A percentile compares a stretch with the other conserved stretches of the same genome.
These are phyloP conservation scores for Begonia fuchsioides DNA, from an alignment of 306 rosid species.

Conservation along the genomic window DNA sequence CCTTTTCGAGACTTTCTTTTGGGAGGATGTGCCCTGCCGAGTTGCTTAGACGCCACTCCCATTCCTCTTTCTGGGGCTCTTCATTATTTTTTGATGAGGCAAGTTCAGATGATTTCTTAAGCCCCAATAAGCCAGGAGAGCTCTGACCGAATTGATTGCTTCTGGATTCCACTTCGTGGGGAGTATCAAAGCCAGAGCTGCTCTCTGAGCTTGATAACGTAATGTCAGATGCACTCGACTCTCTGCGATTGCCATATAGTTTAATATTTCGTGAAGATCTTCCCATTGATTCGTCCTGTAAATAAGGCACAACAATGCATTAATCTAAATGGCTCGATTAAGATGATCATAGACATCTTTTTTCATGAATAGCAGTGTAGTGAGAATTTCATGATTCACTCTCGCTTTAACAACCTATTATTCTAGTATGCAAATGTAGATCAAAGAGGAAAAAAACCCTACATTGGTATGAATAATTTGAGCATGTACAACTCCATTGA, in stretches of 20 bases:
- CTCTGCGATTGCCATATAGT: conserved; percentile 37
- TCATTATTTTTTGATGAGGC: conserved; percentile 28
- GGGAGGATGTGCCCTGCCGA: conserved; percentile 29
- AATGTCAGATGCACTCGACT: conserved; percentile 76
- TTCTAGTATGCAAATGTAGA: neutral
- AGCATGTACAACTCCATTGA: conserved; percentile 32
- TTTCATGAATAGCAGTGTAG: neutral
- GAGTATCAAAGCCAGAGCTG: conserved; percentile 75
- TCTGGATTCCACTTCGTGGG: conserved; percentile 38
- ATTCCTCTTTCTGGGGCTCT: conserved; percentile 40
- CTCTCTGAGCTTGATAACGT: conserved; percentile 92
- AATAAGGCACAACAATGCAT: conserved; percentile 2
- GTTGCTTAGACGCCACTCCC: conserved; percentile 53
- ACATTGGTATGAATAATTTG: conserved; percentile 31
- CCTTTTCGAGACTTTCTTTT: conserved; percentile 21
- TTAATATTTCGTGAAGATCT: conserved; percentile 28
- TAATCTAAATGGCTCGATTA: neutral
- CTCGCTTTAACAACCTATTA: neutral
- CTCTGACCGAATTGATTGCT: conserved; percentile 22
- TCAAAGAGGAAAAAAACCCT: conserved; percentile 16
- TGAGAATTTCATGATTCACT: no score
- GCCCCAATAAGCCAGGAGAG: conserved; percentile 22
- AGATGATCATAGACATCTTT: neutral
- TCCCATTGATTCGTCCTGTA: conserved; percentile 42
- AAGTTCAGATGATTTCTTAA: conserved; percentile 26